Base-by-base conservation (phyloP, 352 stramenopile species). In the Phytophthora boehmeriae region DNA sequence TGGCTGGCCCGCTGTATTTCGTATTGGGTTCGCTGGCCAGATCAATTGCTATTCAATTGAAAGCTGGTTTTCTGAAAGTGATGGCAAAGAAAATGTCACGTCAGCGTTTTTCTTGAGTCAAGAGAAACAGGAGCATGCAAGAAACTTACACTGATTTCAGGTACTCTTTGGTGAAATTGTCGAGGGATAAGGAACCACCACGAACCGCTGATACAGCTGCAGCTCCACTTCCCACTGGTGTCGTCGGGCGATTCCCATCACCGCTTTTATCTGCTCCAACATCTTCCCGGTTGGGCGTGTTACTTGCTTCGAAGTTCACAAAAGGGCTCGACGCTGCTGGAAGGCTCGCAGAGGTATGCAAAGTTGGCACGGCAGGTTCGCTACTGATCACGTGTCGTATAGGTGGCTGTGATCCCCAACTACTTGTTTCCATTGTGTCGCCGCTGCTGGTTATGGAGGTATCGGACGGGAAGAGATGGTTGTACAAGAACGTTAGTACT, bases 401-500 rank as follows among this genome's bases (percentile, higher is more conserved):
- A 4, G 60, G 34, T 52, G 50, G 27, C 17, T 58, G 49, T 16
- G 45, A 56, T n/a, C 39, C 59, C 54, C 66, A 59, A 27, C 32
- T 56, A 27, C 32, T 56, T 19, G 53, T 49, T 54, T 68, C 48
- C 42, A 63, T 41, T 39, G 41, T 6, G 14, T 68, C 46, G 17
- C 17, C 55, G 20, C 28, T 39, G 8, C 59, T 38, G 13, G 38
- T 30, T 44, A 51, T 17, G 16, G 61, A 34, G 6, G 56, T 49
- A 11, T 75, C 66, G 1, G 78, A 65, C 9, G 82, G 83, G 47
- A 96, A 94, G n/a, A 94, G 39, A 3, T 92, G 76, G 30, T 75
- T 80, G 45, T 95, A 91, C 30, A 96, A 44, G 30, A 91, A 75
- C 0, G 74, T 79, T 16, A 96, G 62, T 34, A 95, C 85, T 68